Conservation (phyloP, 2,329 filamentous ascomycete genomes). For the Pseudogymnoascus sp. region DNA sequence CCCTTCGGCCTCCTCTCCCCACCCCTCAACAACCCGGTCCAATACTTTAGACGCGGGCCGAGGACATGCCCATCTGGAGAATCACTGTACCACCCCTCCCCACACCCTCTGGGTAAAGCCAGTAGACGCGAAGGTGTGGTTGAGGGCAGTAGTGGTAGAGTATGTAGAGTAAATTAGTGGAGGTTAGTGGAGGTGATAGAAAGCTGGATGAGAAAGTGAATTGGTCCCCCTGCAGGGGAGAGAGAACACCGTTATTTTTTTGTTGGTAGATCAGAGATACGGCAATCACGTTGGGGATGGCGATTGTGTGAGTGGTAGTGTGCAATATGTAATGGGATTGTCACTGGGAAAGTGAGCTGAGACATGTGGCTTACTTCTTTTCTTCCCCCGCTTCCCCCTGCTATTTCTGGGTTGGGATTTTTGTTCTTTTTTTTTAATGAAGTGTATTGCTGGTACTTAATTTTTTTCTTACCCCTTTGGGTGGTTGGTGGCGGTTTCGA, state of each 20-base stretch:
- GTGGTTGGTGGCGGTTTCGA: not conserved
- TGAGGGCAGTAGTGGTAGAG: not conserved
- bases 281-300: not conserved
- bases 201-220: not conserved
- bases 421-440: not conserved
- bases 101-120: not conserved
- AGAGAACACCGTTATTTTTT: not conserved
- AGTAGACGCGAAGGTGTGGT: not conserved
- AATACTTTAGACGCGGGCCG: constrained; percentile 1
- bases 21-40: not conserved
- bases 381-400: not conserved
- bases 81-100: not conserved
- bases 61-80: not conserved
- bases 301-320: not conserved
- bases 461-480: not conserved
- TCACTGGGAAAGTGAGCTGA: not conserved
- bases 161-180: not conserved
- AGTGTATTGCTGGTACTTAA: too few relatives aligned
- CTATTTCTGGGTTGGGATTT: not conserved
- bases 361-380: not conserved
- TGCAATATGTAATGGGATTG: not conserved
- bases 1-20: not conserved
- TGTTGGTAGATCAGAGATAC: not conserved
- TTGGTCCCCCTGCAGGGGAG: not conserved
- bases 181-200: not conserved